Percentiles rank a stretch among this genome's conserved stretches.
Conservation (phyloP, 148 eudicot species). For the Oxyria digyna region DNA sequence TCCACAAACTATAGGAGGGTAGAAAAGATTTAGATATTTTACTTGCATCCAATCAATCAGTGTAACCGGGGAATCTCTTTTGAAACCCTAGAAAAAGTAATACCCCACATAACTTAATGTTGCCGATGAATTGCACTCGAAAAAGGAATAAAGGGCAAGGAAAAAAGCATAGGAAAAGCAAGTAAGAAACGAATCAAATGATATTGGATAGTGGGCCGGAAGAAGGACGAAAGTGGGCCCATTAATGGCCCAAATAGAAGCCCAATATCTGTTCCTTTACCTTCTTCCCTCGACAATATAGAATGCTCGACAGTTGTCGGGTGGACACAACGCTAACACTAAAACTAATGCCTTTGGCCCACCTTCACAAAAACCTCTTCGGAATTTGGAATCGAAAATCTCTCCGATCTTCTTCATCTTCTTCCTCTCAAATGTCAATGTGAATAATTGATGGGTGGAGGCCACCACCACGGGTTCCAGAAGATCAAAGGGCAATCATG, state of each 20-base stretch:
- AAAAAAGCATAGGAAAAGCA: background rate
- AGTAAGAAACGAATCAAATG: background rate
- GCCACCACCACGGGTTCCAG: too few species aligned
- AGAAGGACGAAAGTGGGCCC: background rate
- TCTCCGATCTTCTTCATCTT: background rate
- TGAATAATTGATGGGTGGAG: background rate
- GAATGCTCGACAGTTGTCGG: background rate
- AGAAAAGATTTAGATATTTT: background rate
- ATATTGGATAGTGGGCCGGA: background rate
- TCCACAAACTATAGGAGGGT: background rate
- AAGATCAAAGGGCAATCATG: background rate
- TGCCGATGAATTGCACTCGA: background rate
- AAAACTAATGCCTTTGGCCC: background rate
- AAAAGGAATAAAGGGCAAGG: background rate
- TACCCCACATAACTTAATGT: background rate
- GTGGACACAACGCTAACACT: background rate
- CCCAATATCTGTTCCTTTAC: background rate
- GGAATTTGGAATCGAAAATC: background rate
- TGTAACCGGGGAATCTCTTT: background rate
- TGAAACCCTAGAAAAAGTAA: background rate
- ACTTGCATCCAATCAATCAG: background rate
- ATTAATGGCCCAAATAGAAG: background rate
- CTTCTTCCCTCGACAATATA: background rate
- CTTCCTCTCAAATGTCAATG: background rate
- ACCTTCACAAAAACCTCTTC: background rate